A percentile compares a stretch with the other conserved stretches of the same genome.
Evolutionary conservation across 2,329 filamentous ascomycete species (phyloP).

Genomic region (Hirsutella thompsonii): DNA sequence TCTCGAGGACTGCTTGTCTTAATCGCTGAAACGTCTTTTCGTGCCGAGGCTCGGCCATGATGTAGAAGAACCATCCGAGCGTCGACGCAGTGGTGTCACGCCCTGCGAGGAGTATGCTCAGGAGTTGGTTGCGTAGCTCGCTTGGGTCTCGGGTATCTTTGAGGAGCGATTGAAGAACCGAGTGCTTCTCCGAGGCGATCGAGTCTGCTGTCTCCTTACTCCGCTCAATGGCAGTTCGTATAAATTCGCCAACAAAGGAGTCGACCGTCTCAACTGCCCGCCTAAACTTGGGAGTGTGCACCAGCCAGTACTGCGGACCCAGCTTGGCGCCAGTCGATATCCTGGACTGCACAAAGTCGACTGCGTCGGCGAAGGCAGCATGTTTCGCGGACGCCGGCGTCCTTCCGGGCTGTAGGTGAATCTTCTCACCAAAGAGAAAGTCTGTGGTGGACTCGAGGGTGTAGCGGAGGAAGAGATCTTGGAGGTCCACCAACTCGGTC

Average conservation of each 20-base stretch:
- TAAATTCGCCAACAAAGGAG: not conserved
- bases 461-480: conserved; percentile 70
- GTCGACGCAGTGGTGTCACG: conserved; percentile 78
- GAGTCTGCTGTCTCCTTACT: too few species aligned
- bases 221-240: not conserved
- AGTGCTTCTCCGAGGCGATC: not conserved
- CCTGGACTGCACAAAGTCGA: not conserved
- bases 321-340: not conserved
- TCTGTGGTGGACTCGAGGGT: conserved; percentile 79
- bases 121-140: conserved; percentile 31
- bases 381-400: not conserved
- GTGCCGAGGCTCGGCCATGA: conserved; percentile 43
- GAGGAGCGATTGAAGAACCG: not conserved
- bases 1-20: not conserved
- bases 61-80: conserved; percentile 71
- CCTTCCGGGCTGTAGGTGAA: not conserved
- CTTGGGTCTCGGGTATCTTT: not conserved
- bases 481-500: conserved; percentile 45
- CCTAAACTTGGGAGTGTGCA: not conserved
- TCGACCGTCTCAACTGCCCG: not conserved
- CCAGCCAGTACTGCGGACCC: not conserved
- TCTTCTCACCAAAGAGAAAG: conserved; percentile 55
- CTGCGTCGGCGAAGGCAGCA: not conserved
- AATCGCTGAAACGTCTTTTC: not conserved
- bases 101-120: conserved; percentile 76